phyloP scores from a whole-genome alignment of 306 rosid genomes.

The Ceratonia siliqua region DNA sequence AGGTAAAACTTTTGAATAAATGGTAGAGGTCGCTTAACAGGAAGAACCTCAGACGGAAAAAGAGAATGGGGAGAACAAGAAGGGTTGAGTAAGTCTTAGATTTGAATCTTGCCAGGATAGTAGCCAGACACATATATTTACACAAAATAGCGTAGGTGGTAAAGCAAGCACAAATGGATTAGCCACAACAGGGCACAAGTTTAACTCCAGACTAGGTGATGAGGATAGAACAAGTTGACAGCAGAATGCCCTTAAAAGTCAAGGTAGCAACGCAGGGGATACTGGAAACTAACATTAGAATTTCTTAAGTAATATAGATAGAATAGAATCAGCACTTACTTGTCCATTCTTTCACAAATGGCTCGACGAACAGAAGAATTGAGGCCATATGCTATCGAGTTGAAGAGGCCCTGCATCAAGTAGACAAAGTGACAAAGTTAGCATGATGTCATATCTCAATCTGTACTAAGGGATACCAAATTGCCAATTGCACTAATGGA shows the following conservation, averaged over 20 bases:
- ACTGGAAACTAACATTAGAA: not conserved
- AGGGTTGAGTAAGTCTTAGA: not conserved
- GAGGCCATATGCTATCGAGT: conserved; percentile 97
- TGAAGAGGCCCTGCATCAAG: conserved; percentile 81
- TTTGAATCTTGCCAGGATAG: conserved; percentile 4
- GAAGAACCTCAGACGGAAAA: not conserved
- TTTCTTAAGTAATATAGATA: not conserved
- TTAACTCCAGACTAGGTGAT: conserved; percentile 13
- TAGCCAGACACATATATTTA: not conserved
- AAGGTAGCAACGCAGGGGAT: conserved; percentile 8
- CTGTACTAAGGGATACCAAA: conserved; percentile 22
- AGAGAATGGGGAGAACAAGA: conserved; percentile 2
- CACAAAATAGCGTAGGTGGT: not conserved
- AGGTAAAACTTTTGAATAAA: not conserved
- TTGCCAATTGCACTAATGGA: conserved; percentile 31
- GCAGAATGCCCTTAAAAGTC: conserved; percentile 5
- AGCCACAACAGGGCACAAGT: conserved; percentile 10
- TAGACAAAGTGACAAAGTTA: conserved; percentile 22
- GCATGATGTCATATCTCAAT: conserved; percentile 25
- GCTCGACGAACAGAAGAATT: conserved; percentile 96
- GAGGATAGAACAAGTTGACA: conserved; percentile 24
- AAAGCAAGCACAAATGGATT: conserved; percentile 15
- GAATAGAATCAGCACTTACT: conserved; percentile 52
- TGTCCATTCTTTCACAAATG: conserved; percentile 78
- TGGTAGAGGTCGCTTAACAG: not conserved